Base-by-base conservation (phyloP, 345 rosid species). In the Eutrema yunnanense region DNA sequence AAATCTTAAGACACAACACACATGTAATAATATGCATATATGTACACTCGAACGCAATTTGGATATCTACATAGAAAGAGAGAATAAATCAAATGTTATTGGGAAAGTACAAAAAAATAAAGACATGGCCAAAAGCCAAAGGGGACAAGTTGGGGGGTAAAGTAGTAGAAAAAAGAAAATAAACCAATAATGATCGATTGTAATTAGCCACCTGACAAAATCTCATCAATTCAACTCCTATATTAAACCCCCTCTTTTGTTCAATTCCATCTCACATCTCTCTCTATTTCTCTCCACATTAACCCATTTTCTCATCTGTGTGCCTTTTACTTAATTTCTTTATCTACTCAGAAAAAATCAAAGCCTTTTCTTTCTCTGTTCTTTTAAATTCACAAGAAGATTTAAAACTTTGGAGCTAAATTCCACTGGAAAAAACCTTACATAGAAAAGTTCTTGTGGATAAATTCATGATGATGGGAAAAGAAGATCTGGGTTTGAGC, bases 401-500 rank as follows among this genome's bases (percentile, higher is more conserved):
- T 40, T 16, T 0, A 0, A 14, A 67, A 14, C 71, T 50, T n/a
- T 37, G 8, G 44, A 58, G 63, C 46, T 58, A 29, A 27, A 53
- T 5, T 29, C 12, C n/a, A 46, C 50, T 14, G 9, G 50, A 14
- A 16, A 14, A 47, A 41, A 37, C 3, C 12, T 41, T 48, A 16
- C 5, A 48, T 48, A 48, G 10, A 14, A 27, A 52, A 52, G 12
- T 46, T 57, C 7, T 34, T 1, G n/a, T 32, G 36, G 14, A 13
- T 4, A 65, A 65, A 47, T 37, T 57, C 46, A 82, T 80, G 86
- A 81, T 83, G 86, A 80, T 75, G 72, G 92, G 76, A 59, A 86
- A 88, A 78, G 94, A 88, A 42, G 99, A 88, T 85, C 84, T 95
- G 62, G 97, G 97, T 37, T 80, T 95, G 82, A 84, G 93, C 50